Evolutionary conservation across 2,329 filamentous ascomycete species (phyloP), one percentile per base, ranked within the genome.

Genomic region (Talaromyces marneffei): DNA sequence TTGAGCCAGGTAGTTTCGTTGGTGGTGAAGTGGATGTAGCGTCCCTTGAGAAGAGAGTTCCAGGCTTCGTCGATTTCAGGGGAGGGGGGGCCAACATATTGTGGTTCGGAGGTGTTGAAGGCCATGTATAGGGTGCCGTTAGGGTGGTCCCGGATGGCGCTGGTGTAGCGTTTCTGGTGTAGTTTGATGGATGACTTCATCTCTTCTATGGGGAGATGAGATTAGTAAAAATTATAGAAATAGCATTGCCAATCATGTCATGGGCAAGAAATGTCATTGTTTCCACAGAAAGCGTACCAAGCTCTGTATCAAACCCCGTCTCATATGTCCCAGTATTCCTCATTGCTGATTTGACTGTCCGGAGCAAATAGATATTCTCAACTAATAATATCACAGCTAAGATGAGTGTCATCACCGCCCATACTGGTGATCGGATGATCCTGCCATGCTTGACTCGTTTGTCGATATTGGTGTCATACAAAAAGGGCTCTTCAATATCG

Each of bases 101-200:
- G 59, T 6, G 59, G 53, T 44, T 61, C 54, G 25, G 52, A 57
- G 29, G 52, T 16, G 20, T 52, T 39, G 33, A 61, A 61, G 29
- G 55, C 59, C 23, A 54, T 56, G 59, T 57, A 61, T 40, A 61
- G 20, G 40, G 59, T 61, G 27, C 59, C 59, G 31, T 61, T 61
- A 9, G 59, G 52, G 16, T 33, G 31, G 42, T 57, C 59, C n/a
- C 44, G 53, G 35, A 61, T 56, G 23, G 59, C 46, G 10, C 54
- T 57, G 6, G 39, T 46, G 53, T 55, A 61, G 14, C 59, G 39
- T 40, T 57, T 61, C 12, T 53, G 40, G 18, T 61, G 59, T 48
- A 61, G 33, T 42, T 57, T 56, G 29, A 61, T 61, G 16, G 40
- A 54, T 31, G 59, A n/a, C 23, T 61, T 61, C 53, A 52, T 42